Percentiles rank a stretch among this genome's conserved stretches.
Evolutionary conservation across 331 rosid genomes (phyloP).

Genomic region (Acacia concinna): DNA sequence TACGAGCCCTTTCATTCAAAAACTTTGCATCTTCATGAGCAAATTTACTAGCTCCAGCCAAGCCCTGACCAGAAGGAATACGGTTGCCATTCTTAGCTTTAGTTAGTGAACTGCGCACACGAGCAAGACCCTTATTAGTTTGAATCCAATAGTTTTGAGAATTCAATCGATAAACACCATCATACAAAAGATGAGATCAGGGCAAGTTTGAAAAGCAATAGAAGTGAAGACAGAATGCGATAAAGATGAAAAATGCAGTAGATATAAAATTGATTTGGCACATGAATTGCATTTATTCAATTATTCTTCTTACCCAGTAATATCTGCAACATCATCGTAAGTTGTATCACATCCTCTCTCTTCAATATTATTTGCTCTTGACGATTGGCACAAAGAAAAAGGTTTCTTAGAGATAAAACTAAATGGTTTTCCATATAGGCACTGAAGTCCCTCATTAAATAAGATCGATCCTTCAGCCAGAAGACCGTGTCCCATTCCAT

Average conservation of each 20-base stretch:
- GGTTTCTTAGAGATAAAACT: slow-evolving; percentile 51
- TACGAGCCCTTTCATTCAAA: slow-evolving; percentile 75
- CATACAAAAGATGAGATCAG: slow-evolving; percentile 16
- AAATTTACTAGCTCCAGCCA: slow-evolving; percentile 78
- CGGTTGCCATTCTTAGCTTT: slow-evolving; percentile 32
- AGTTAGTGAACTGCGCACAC: slow-evolving; percentile 21
- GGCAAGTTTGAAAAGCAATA: slow-evolving; percentile 24
- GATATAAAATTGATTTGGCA: background rate
- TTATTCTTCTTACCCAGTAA: slow-evolving; percentile 52
- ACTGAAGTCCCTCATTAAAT: slow-evolving; percentile 36
- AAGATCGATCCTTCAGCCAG: slow-evolving; percentile 37
- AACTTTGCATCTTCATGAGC: slow-evolving; percentile 75
- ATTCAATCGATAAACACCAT: background rate
- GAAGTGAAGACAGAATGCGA: slow-evolving; percentile 11
- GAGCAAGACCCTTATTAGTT: slow-evolving; percentile 33
- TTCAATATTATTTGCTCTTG: slow-evolving; percentile 58
- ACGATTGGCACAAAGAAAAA: slow-evolving; percentile 52
- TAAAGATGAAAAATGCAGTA: slow-evolving; percentile 6
- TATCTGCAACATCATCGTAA: slow-evolving; percentile 53
- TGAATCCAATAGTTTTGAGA: slow-evolving; percentile 15
- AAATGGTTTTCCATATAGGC: slow-evolving; percentile 45
- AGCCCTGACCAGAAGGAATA: slow-evolving; percentile 38
- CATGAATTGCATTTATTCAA: slow-evolving; percentile 2
- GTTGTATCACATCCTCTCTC: slow-evolving; percentile 55
- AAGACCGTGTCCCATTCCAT: slow-evolving; percentile 41